Base-by-base conservation (phyloP, 2,329 filamentous ascomycete species). In the Beauveria australis region DNA sequence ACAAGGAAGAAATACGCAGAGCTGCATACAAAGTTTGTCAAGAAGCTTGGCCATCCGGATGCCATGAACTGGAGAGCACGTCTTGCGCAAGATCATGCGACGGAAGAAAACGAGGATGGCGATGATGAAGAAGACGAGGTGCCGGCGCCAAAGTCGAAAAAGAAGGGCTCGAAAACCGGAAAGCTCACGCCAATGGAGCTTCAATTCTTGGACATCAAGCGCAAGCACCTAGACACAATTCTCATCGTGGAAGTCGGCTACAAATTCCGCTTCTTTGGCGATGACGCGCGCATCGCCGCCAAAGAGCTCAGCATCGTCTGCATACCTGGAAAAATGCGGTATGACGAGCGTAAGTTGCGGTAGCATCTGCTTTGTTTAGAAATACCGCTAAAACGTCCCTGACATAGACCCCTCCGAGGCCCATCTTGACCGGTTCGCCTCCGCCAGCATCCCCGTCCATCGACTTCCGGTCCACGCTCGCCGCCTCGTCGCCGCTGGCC, bases 211-310 rank as follows among this genome's bases (percentile, higher is more conserved):
- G 92, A 96, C 19, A 96, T 99, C 73, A 99, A 99, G 76, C 82
- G 86, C 63, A 90, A 93, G 67, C 87, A 97, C 71, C 82, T 91
- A 77, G 94, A 97, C 70, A 94, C 93, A 0, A 69, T 99, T 22
- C 80, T 99, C 59, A 89, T 97, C 14, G 87, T 97, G 57, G 93
- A 99, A 72, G 94, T 97, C 9, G 94, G 94, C 55, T 99, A 99
- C 77, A 99, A 99, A 72, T 99, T 96, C 75, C 87, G 89, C 40
- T 96, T 99, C 77, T 96, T 96, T 70, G 94, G 94, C 12, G 93
- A 97, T 69, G 94, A 99, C 76, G 94, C 94, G 9, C 84, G 92
- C 58, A 84, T 86, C 59, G 94, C 93, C 5, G 90, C 92, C 14
- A 96, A 93, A 72, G 91, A 93, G 71, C 79, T 99, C 53, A 89